Percentiles rank a stretch among this genome's conserved stretches.
These are phyloP conservation scores for Anastatica hierochuntica DNA, from an alignment of 345 rosid species.

Conservation along the genomic window DNA sequence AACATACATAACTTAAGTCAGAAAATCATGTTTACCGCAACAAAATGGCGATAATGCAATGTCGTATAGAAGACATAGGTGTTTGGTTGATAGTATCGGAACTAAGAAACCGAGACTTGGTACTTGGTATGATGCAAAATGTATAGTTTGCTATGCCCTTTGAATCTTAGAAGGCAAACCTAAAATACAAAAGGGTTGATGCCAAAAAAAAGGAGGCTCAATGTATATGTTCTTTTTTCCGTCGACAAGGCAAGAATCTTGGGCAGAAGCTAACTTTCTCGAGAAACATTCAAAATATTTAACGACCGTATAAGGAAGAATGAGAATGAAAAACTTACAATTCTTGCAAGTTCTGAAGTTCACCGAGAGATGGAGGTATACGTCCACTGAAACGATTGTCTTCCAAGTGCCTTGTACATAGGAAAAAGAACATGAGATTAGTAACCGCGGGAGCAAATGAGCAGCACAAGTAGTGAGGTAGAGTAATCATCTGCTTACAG, in stretches of 20 bases:
- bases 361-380: conserved; percentile 56
- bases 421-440: background rate
- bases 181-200: conserved; percentile 4
- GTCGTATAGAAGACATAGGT: conserved; percentile 1
- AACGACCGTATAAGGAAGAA: background rate
- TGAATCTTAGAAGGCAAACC: conserved; percentile 10
- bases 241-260: conserved; percentile 23
- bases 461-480: too few relatives aligned
- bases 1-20: background rate
- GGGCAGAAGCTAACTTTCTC: background rate
- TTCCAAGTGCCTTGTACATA: conserved; percentile 55
- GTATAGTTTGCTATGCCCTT: background rate
- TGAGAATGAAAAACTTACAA: conserved; percentile 48
- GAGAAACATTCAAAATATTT: background rate
- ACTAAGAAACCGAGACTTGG: too few relatives aligned
- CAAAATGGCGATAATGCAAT: background rate
- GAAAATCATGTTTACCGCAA: background rate
- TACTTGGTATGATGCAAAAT: background rate
- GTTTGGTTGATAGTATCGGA: background rate
- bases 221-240: conserved; percentile 6
- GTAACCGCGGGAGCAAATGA: background rate
- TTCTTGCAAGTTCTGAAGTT: conserved; percentile 42
- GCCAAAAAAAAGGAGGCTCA: too few relatives aligned
- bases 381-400: conserved; percentile 54
- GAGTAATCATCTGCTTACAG: conserved; percentile 38